A percentile compares a stretch with the other conserved stretches of the same genome.
Conservation (phyloP, 441 rosid species). For the Populus hybrid region DNA sequence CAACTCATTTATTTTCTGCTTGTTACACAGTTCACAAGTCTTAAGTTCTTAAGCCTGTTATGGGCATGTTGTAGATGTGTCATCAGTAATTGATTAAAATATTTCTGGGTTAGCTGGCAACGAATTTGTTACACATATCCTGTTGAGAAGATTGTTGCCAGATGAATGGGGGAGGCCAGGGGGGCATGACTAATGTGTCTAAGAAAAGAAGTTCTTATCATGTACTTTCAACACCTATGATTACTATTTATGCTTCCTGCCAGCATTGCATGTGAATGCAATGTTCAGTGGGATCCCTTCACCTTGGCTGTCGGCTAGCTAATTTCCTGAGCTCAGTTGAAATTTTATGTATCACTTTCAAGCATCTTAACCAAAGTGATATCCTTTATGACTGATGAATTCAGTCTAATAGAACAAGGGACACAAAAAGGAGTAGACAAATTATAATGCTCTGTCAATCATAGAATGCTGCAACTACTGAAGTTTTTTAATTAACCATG, state of each 20-base stretch:
- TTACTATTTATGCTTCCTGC: neutral
- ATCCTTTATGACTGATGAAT: neutral
- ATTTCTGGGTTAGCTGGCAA: neutral
- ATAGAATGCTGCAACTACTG: neutral
- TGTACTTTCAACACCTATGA: neutral
- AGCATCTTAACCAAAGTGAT: conserved; percentile 1
- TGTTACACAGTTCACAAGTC: neutral
- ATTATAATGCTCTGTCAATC: neutral
- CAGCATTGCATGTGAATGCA: neutral
- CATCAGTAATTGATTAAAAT: neutral
- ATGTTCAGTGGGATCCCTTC: conserved; percentile 3
- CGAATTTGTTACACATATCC: neutral
- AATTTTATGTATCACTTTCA: neutral
- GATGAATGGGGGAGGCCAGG: neutral
- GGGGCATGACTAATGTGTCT: neutral
- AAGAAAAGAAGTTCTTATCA: neutral
- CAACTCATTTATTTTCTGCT: neutral
- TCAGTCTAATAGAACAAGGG: neutral
- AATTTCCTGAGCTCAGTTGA: neutral
- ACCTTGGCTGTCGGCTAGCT: neutral
- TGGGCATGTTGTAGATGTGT: neutral
- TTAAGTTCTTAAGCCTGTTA: neutral
- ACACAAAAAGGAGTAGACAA: neutral
- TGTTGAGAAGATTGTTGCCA: neutral
- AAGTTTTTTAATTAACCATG: neutral